Percentiles rank a stretch among this genome's conserved stretches.
phyloP scores from a whole-genome alignment of 1,139 yeast species.

The Martiniozyma asiatica region DNA sequence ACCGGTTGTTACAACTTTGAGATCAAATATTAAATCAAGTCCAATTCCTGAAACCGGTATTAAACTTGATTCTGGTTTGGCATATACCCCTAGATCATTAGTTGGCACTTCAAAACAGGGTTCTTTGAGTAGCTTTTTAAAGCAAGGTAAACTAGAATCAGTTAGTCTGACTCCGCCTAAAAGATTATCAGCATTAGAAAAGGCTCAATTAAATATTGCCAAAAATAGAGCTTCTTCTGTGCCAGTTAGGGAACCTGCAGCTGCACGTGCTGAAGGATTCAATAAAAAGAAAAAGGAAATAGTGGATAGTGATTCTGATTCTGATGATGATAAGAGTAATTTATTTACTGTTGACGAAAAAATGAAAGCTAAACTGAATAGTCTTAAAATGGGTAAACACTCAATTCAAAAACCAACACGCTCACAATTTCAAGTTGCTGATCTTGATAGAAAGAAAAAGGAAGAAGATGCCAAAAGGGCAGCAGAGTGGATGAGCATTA shows the following conservation, averaged over 20 bases:
- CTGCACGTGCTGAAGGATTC: constrained; percentile 80
- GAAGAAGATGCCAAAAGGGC: too few species aligned
- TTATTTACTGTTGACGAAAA: constrained; percentile 21
- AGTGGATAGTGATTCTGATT: constrained; percentile 12
- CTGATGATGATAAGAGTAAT: constrained; percentile 16
- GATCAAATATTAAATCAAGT: constrained; percentile 27
- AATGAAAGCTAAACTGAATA: constrained; percentile 16
- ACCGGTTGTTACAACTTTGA: too few species aligned
- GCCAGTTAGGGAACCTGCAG: constrained; percentile 33
- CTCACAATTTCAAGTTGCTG: constrained; percentile 2
- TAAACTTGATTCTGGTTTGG: constrained; percentile 9
- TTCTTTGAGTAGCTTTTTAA: constrained; percentile 19
- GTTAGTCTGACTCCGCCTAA: constrained; percentile 12
- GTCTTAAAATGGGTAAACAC: constrained; percentile 17
- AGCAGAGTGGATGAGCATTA: constrained; percentile 67
- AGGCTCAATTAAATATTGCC: constrained; percentile 25
- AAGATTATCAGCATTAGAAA: constrained; percentile 20
- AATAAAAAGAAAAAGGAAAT: constrained; percentile 26
- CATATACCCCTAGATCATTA: constrained; percentile 11
- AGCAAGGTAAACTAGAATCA: constrained; percentile 10
- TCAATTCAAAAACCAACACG: constrained; percentile 15
- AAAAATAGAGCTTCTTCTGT: constrained; percentile 21
- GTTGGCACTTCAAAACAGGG: constrained; percentile 11
- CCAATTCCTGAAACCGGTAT: constrained; percentile 12
- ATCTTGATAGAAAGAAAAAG: constrained; percentile 31